phyloP scores from a whole-genome alignment of 139 green algal species.

The Closterium sp. region DNA sequence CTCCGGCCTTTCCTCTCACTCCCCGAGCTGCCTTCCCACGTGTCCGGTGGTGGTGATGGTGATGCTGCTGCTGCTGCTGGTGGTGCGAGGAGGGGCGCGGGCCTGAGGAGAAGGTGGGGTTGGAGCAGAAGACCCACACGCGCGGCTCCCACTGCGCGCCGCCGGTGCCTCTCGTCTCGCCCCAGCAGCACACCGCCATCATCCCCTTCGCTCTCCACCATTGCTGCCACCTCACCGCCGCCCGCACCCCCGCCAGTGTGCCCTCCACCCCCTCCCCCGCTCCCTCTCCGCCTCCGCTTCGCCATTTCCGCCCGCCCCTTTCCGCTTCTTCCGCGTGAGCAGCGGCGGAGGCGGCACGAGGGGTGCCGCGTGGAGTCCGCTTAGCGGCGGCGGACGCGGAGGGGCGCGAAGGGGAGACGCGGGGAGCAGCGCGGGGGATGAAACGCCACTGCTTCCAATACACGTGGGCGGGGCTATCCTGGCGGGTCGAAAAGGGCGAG shows the following conservation, averaged over 20 bases:
- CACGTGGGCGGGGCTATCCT: background rate
- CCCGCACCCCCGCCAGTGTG: background rate
- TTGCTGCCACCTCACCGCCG: background rate
- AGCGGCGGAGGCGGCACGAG: background rate
- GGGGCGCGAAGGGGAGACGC: background rate
- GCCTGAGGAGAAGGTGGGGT: background rate
- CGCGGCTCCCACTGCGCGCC: background rate
- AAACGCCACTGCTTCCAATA: background rate
- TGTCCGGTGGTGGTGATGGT: background rate
- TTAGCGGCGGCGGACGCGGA: background rate
- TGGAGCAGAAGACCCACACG: background rate
- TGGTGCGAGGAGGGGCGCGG: background rate
- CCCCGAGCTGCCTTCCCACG: background rate
- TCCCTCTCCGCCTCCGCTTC: background rate
- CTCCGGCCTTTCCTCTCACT: background rate
- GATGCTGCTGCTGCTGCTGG: no score
- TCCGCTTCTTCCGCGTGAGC: background rate
- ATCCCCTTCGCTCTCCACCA: background rate
- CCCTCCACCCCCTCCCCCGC: background rate
- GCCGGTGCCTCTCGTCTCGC: background rate
- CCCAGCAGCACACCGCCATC: background rate
- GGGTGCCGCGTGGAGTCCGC: background rate
- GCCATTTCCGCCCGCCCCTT: background rate
- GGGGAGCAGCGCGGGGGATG: background rate
- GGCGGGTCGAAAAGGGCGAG: background rate